Evolutionary conservation across 805 yeast genomes (phyloP).

Genomic region (Tetrapisispora nanseiensis): DNA sequence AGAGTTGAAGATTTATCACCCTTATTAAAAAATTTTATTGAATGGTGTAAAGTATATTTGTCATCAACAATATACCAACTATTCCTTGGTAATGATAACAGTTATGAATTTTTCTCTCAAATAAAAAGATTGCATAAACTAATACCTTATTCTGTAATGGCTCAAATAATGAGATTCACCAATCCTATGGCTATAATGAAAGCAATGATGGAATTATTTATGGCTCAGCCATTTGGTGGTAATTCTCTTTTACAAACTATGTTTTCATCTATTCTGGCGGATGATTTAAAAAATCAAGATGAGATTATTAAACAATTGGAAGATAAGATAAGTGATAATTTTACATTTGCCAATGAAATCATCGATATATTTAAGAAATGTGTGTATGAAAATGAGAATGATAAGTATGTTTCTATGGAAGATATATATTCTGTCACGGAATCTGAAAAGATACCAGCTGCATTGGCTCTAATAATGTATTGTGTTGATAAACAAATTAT

Average conservation of each 20-base stretch:
- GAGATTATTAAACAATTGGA: constrained; percentile 42
- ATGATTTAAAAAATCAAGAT: constrained; percentile 59
- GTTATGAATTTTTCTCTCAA: constrained; percentile 66
- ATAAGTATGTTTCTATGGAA: not conserved
- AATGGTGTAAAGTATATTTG: constrained; percentile 73
- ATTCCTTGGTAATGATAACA: constrained; percentile 71
- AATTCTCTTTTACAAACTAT: constrained; percentile 63
- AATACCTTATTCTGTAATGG: constrained; percentile 72
- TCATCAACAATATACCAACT: constrained; percentile 78
- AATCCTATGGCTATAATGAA: constrained; percentile 83
- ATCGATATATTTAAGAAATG: constrained; percentile 25
- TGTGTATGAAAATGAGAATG: constrained; percentile 20
- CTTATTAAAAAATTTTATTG: constrained; percentile 57
- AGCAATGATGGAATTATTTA: constrained; percentile 66
- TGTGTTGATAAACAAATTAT: constrained; percentile 13
- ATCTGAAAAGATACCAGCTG: constrained; percentile 21
- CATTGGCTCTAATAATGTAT: constrained; percentile 19
- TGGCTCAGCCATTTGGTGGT: constrained; percentile 68
- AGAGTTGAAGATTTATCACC: constrained; percentile 53
- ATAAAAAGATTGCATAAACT: constrained; percentile 60
- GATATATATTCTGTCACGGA: constrained; percentile 27
- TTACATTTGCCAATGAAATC: constrained; percentile 16
- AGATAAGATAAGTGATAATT: constrained; percentile 24
- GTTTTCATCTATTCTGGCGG: constrained; percentile 62
- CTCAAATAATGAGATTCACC: constrained; percentile 68